Conservation (phyloP, 371 early-diverging fungal genomes). For the Haplosporangium sp. region DNA sequence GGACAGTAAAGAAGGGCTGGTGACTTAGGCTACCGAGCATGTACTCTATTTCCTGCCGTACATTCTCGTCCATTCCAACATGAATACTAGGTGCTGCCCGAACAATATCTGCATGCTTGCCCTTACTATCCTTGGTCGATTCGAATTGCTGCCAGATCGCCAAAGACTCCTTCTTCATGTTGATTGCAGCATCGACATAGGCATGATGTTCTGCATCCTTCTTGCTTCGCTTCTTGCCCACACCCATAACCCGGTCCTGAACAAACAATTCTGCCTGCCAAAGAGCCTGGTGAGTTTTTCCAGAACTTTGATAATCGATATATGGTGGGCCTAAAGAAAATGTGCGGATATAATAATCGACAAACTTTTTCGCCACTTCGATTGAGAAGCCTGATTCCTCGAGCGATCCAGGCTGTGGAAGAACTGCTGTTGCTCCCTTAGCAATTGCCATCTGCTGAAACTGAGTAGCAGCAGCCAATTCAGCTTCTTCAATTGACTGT, state of each 20-base stretch:
- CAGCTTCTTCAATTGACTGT: conserved; percentile 44
- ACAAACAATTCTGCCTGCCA: conserved; percentile 56
- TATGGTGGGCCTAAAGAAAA: conserved; percentile 50
- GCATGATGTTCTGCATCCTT: conserved; percentile 55
- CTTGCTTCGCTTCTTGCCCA: conserved; percentile 54
- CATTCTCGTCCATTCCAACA: conserved; percentile 47
- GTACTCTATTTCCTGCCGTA: conserved; percentile 40
- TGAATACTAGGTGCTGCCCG: conserved; percentile 53
- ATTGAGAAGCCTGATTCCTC: conserved; percentile 44
- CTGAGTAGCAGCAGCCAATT: conserved; percentile 44
- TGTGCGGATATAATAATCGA: conserved; percentile 51
- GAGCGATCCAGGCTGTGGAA: conserved; percentile 32
- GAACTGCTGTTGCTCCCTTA: conserved; percentile 31
- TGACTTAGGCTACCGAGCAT: conserved; percentile 41
- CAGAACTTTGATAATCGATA: conserved; percentile 46
- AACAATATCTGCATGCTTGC: conserved; percentile 44
- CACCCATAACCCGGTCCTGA: conserved; percentile 46
- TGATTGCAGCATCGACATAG: conserved; percentile 55
- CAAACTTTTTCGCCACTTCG: conserved; percentile 56
- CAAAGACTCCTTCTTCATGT: conserved; percentile 53
- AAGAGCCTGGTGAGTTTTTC: conserved; percentile 47
- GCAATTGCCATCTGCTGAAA: conserved; percentile 57
- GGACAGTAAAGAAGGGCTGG: conserved; percentile 42
- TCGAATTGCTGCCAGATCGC: conserved; percentile 57
- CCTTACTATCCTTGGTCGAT: conserved; percentile 47